Evolutionary conservation across 2,329 filamentous ascomycete species (phyloP), one percentile per base, ranked within the genome.

Genomic region (Zalaria sp.): DNA sequence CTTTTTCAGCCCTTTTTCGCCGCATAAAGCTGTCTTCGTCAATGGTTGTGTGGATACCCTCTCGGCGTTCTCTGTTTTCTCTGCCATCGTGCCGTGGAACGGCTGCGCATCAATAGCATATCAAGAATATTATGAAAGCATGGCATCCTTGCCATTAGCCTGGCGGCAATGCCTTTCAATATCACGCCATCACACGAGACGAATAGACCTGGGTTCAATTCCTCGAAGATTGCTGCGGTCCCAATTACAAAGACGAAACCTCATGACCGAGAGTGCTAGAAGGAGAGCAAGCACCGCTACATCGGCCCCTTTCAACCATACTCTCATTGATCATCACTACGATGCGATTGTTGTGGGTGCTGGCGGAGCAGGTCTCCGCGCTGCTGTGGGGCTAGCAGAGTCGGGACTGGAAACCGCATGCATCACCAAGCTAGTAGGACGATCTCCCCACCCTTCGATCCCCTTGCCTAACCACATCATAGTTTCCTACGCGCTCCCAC

Each of bases 241-340:
- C 18, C 18, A 18, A 18, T 18, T 18, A 18, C 18, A 18, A 18
- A 18, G 18, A 18, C 18, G 36, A 7, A 26, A 9, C 25, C 8
- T 38, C 25, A 38, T 38, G 11, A 38, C 36, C 10, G 11, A 38
- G 11, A 7, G 11, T 7, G 36, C 36, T 6, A 38, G 36, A 11
- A 38, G 53, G 36, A 45, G 51, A 45, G 53, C 53, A 38, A 55
- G 50, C 5, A 52, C 51, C 5, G 42, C 51, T 4, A 40, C 53
- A 27, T 43, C 47, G 25, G 41, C 48, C 34, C 39, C 45, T 38
- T 38, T 39, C 63, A 87, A 93, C 66, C 94, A 95, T 64, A 81
- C 86, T 38, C 82, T 95, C 53, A 86, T 95, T 79, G 88, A 95
- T 63, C 89, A 96, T 67, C 86, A 95, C 67, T 95, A 94, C 67